Percentiles rank a stretch among this genome's conserved stretches.
These are phyloP conservation scores for Solanum aculeatissimum DNA, from an alignment of 305 asterid genomes.

Conservation along the genomic window DNA sequence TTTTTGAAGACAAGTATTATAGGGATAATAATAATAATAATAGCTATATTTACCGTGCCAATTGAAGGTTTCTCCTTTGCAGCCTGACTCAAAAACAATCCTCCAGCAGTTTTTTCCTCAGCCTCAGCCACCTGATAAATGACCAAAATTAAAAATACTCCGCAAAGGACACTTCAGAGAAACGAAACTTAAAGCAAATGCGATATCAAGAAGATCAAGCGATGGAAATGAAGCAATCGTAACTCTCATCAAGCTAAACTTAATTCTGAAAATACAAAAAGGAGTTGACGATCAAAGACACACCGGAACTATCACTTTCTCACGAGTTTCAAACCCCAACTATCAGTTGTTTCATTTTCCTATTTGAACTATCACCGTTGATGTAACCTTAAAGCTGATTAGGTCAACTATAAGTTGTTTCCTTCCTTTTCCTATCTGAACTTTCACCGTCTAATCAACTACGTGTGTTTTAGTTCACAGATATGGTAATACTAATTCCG, in stretches of 20 bases:
- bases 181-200: background rate
- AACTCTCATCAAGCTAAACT: background rate
- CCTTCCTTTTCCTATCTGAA: background rate
- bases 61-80: slow-evolving; percentile 88
- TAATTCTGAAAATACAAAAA: background rate
- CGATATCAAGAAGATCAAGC: background rate
- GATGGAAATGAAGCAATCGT: background rate
- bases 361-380: background rate
- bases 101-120: slow-evolving; percentile 77
- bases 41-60: slow-evolving; percentile 47
- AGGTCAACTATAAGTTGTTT: background rate
- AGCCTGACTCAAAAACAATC: slow-evolving; percentile 61
- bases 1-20: background rate
- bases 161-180: background rate
- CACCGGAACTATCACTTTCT: background rate
- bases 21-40: background rate
- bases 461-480: background rate
- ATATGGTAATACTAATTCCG: background rate
- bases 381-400: background rate
- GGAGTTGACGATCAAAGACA: background rate
- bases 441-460: background rate
- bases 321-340: background rate
- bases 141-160: background rate
- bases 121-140: slow-evolving; percentile 56
- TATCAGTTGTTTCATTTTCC: background rate